Percentiles rank a stretch among this genome's conserved stretches.
phyloP scores from a whole-genome alignment of 441 rosid species.

The Rhodomyrtus psidioides region DNA sequence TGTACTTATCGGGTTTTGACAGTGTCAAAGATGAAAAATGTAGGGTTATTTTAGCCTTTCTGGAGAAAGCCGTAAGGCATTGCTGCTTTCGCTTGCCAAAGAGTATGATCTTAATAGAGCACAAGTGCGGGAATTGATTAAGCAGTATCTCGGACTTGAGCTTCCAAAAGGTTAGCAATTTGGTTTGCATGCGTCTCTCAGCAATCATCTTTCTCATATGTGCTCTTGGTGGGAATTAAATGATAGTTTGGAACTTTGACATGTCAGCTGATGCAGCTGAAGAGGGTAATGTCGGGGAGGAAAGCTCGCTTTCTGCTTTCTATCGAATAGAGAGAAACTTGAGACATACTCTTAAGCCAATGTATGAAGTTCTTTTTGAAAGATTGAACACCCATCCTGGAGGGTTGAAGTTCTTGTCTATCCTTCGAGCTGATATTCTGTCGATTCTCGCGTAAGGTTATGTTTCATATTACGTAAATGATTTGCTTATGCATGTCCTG shows the following conservation, averaged over 20 bases:
- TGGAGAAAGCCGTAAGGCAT: slow-evolving; percentile 39
- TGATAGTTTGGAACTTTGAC: slow-evolving; percentile 1
- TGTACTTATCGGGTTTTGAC: not conserved
- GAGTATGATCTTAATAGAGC: slow-evolving; percentile 71
- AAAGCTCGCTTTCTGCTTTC: slow-evolving; percentile 48
- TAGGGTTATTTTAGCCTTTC: slow-evolving; percentile 81
- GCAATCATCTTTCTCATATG: not conserved
- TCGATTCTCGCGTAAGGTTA: slow-evolving; percentile 59
- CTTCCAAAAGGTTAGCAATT: slow-evolving; percentile 35
- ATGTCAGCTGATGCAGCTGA: slow-evolving; percentile 37
- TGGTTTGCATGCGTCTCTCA: not conserved
- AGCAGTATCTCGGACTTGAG: slow-evolving; percentile 76
- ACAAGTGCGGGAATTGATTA: slow-evolving; percentile 66
- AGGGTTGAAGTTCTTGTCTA: slow-evolving; percentile 72
- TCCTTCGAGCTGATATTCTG: slow-evolving; percentile 79
- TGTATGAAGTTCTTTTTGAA: slow-evolving; percentile 77
- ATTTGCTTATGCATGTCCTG: not conserved
- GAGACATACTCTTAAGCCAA: slow-evolving; percentile 79
- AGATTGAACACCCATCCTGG: slow-evolving; percentile 80
- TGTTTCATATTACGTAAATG: not conserved
- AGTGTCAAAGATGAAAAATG: not conserved
- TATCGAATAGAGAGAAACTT: slow-evolving; percentile 73
- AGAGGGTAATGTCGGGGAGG: slow-evolving; percentile 27
- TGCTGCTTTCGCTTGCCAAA: slow-evolving; percentile 62
- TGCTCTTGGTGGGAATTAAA: not conserved